phyloP scores from a whole-genome alignment of 1,139 yeast species.

The Zygotorulaspora mrakii region DNA sequence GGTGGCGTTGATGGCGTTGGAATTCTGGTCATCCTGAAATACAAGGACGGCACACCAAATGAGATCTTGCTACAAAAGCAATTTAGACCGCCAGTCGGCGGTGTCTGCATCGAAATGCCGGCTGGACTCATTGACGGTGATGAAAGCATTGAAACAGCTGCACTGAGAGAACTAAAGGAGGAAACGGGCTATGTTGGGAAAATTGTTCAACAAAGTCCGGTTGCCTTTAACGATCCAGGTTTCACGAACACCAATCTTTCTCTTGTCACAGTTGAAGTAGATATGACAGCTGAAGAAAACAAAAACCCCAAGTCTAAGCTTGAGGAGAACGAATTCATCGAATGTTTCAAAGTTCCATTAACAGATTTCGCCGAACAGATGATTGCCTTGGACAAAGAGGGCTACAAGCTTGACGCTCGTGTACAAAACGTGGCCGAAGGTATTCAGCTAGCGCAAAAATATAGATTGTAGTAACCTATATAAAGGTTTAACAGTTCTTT shows the following conservation, averaged over 20 bases:
- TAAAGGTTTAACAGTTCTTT: not conserved
- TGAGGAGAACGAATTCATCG: constrained; percentile 88
- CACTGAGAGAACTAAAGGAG: constrained; percentile 79
- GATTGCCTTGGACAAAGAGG: constrained; percentile 51
- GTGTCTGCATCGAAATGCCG: constrained; percentile 87
- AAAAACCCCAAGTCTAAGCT: constrained; percentile 64
- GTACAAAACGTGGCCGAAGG: constrained; percentile 86
- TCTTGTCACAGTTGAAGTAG: constrained; percentile 75
- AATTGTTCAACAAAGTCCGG: constrained; percentile 47
- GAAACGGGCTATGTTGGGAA: constrained; percentile 83
- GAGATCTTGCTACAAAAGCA: constrained; percentile 73
- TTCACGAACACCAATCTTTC: constrained; percentile 86
- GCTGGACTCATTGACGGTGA: constrained; percentile 90
- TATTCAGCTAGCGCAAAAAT: constrained; percentile 46
- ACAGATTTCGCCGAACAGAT: constrained; percentile 53
- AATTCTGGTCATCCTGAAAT: constrained; percentile 64
- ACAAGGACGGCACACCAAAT: constrained; percentile 47
- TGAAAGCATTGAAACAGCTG: constrained; percentile 74
- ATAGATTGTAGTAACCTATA: constrained; percentile 24
- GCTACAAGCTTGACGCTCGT: constrained; percentile 79
- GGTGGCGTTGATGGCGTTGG: constrained; percentile 81
- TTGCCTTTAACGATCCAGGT: constrained; percentile 86
- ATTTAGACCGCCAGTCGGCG: constrained; percentile 86
- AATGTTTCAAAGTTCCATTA: constrained; percentile 69
- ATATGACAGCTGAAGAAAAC: constrained; percentile 61